Evolutionary conservation across 108 stramenopile genomes (phyloP).

Genomic region (Mediolabrus comicus): DNA sequence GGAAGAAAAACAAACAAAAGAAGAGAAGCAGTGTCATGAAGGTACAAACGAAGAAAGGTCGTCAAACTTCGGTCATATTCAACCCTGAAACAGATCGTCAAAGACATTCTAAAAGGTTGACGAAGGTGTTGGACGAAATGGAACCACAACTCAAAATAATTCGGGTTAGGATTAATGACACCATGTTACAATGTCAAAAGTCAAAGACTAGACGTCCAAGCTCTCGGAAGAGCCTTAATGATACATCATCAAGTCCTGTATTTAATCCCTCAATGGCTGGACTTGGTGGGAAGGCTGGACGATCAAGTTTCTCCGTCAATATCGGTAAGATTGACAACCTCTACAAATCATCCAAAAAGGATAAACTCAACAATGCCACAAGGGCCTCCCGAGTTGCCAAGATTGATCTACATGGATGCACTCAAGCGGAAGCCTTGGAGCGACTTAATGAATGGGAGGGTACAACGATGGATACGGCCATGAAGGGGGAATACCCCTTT

Average conservation of each 20-base stretch:
- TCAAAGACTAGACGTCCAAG: not conserved
- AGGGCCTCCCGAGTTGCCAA: not conserved
- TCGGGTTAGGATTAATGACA: constrained; percentile 7
- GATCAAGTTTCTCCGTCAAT: constrained; percentile 5
- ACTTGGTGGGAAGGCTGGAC: constrained; percentile 16
- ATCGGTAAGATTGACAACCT: constrained; percentile 11
- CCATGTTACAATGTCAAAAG: not conserved
- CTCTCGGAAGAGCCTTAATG: not conserved
- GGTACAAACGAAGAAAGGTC: not conserved
- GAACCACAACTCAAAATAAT: constrained; percentile 7
- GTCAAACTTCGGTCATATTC: not conserved
- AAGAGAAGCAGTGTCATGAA: not conserved
- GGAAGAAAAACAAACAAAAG: not conserved
- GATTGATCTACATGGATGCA: constrained; percentile 15
- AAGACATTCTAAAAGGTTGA: constrained; percentile 5
- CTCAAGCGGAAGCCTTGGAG: constrained; percentile 1
- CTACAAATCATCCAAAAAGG: constrained; percentile 12
- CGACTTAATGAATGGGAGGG: not conserved
- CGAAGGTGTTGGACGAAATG: constrained; percentile 15
- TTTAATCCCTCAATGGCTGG: constrained; percentile 1
- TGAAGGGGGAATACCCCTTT: constrained; percentile 17
- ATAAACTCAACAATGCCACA: not conserved
- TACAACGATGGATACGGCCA: constrained; percentile 9
- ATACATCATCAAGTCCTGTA: not conserved
- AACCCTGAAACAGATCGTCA: not conserved